Percentiles rank a stretch among this genome's conserved stretches.
Evolutionary conservation across 768 basidiomycete species (phyloP).

Genomic region (Boletus tylopilopsis): DNA sequence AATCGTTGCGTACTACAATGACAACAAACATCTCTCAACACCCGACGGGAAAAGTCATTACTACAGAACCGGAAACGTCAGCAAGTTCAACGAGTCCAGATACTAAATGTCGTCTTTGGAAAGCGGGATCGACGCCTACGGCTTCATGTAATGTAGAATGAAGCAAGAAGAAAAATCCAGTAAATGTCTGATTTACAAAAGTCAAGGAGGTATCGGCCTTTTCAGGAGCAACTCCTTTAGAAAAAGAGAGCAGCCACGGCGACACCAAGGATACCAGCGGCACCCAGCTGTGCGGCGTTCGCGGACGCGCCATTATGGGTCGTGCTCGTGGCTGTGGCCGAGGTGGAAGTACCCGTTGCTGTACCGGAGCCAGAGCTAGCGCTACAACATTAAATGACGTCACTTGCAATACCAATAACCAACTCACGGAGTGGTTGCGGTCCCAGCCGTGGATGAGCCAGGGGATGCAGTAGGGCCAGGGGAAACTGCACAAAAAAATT

Average conservation of each 20-base stretch:
- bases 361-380: neutral
- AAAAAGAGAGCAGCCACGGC: slow-evolving; percentile 38
- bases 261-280: slow-evolving; percentile 36
- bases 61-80: neutral
- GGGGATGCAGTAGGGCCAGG: slow-evolving; percentile 17
- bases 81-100: slow-evolving; percentile 1
- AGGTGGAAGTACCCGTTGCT: neutral
- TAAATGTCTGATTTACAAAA: slow-evolving; percentile 12
- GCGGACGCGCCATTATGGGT: slow-evolving; percentile 37
- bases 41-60: slow-evolving; percentile 13
- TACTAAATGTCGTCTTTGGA: slow-evolving; percentile 4
- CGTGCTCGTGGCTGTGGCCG: slow-evolving; percentile 25
- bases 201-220: slow-evolving; percentile 18
- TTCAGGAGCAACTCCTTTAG: slow-evolving; percentile 19
- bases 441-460: neutral
- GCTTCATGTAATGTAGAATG: too few species aligned
- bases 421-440: slow-evolving; percentile 20
- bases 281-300: slow-evolving; percentile 40
- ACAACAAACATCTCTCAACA: slow-evolving; percentile 14
- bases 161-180: slow-evolving; percentile 14
- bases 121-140: too few species aligned
- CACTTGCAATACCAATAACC: neutral
- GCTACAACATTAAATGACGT: slow-evolving; percentile 10
- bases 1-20: slow-evolving; percentile 12
- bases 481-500: slow-evolving; percentile 17